phyloP scores from a whole-genome alignment of 805 yeast species.

The Schwanniomyces pseudopolymorphus region DNA sequence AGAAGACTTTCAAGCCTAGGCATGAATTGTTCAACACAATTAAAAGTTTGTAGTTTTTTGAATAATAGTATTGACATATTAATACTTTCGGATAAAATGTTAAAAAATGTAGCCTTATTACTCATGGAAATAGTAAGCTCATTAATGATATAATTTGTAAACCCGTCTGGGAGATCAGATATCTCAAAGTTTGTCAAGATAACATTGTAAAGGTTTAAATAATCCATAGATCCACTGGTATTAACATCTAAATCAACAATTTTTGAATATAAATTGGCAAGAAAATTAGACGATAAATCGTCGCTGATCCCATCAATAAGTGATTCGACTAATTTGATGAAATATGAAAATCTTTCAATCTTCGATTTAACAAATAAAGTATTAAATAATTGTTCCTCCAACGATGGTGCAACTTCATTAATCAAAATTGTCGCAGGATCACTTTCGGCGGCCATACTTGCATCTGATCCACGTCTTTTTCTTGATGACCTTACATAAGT shows the following conservation, averaged over 20 bases:
- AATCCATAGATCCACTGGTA: conserved; percentile 24
- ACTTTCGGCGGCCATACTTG: conserved; percentile 33
- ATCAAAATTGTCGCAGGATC: conserved; percentile 18
- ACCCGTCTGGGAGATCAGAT: conserved; percentile 13
- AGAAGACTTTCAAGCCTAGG: conserved; percentile 10
- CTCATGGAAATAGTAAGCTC: conserved; percentile 23
- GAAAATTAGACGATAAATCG: conserved; percentile 15
- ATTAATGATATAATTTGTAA: conserved; percentile 19
- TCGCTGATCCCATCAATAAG: conserved; percentile 17
- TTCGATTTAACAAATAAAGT: conserved; percentile 21
- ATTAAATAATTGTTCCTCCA: conserved; percentile 26
- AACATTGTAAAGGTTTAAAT: conserved; percentile 24
- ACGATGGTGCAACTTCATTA: conserved; percentile 13
- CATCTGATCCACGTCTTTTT: conserved; percentile 30
- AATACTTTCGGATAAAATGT: conserved; percentile 28
- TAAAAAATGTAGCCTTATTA: conserved; percentile 24
- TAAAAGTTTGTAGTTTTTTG: conserved; percentile 9
- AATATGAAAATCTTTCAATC: conserved; percentile 19
- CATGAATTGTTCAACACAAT: conserved; percentile 2
- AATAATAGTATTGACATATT: conserved; percentile 19
- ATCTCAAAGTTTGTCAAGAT: conserved; percentile 18
- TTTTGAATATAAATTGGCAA: conserved; percentile 14
- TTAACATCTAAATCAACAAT: conserved; percentile 17
- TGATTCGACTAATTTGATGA: conserved; percentile 27
- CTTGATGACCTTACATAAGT: conserved; percentile 13